A percentile compares a stretch with the other conserved stretches of the same genome.
phyloP scores from a whole-genome alignment of 1,284 basidiomycete genomes.

The Ceratobasidium sp. region DNA sequence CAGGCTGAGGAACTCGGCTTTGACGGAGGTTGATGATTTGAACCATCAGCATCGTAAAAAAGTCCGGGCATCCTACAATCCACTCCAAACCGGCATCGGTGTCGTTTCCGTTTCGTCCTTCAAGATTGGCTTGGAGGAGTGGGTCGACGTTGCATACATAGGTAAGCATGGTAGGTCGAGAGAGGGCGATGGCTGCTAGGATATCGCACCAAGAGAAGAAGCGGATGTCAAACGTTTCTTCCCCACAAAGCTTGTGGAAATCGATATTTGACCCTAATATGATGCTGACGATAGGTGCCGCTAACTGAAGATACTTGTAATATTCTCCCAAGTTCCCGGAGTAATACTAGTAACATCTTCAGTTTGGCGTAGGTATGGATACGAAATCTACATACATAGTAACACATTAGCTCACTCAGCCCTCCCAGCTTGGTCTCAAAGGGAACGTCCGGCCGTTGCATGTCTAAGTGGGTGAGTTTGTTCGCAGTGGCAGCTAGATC shows the following conservation, averaged over 20 bases:
- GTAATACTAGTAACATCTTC: constrained; percentile 10
- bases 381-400: background rate
- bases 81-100: constrained; percentile 20
- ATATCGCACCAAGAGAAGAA: constrained; percentile 35
- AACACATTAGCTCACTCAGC: constrained; percentile 3
- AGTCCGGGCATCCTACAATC: constrained; percentile 19
- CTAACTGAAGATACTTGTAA: constrained; percentile 4
- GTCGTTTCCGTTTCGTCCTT: background rate
- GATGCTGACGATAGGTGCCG: constrained; percentile 11
- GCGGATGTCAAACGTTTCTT: constrained; percentile 8
- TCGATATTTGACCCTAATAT: constrained; percentile 2
- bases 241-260: constrained; percentile 19
- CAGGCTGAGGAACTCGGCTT: background rate
- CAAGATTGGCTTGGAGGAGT: background rate
- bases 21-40: constrained; percentile 12
- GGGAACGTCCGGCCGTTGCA: constrained; percentile 2
- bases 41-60: background rate
- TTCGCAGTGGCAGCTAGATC: constrained; percentile 1
- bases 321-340: constrained; percentile 13
- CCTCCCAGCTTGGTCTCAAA: background rate
- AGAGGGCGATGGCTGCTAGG: constrained; percentile 13
- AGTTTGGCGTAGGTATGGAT: background rate
- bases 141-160: constrained; percentile 2
- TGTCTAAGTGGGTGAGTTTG: background rate
- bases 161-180: constrained; percentile 10